A percentile compares a stretch with the other conserved stretches of the same genome.
phyloP scores from a whole-genome alignment of 2,329 filamentous ascomycete species.

The Fusarium haematococcum region DNA sequence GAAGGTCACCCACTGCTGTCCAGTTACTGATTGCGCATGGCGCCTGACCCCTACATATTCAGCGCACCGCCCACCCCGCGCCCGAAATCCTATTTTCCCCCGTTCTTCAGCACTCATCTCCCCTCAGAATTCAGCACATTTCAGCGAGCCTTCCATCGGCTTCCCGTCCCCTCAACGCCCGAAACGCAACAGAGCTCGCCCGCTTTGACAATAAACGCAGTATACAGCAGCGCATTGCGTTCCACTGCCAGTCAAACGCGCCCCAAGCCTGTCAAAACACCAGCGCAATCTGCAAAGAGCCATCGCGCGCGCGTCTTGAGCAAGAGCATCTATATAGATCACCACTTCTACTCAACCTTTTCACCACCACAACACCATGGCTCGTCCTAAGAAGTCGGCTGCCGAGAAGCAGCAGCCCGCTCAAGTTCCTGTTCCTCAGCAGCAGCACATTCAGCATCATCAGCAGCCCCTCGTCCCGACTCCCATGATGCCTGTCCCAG shows the following conservation, averaged over 20 bases:
- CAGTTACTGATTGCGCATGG: constrained; percentile 49
- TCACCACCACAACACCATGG: constrained; percentile 49
- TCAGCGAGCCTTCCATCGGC: constrained; percentile 26
- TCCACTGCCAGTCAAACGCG: constrained; percentile 30
- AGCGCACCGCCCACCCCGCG: constrained; percentile 51
- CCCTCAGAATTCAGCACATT: constrained; percentile 41
- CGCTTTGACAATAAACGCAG: constrained; percentile 41
- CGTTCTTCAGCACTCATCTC: constrained; percentile 46
- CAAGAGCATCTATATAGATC: not conserved
- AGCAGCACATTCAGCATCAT: constrained; percentile 37
- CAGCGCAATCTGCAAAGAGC: constrained; percentile 14
- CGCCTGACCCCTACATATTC: constrained; percentile 51
- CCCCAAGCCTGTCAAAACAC: constrained; percentile 6
- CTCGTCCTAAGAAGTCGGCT: constrained; percentile 60
- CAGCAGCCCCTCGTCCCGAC: constrained; percentile 47
- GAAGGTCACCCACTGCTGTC: constrained; percentile 25
- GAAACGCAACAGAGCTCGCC: constrained; percentile 44
- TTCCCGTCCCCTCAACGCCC: constrained; percentile 36
- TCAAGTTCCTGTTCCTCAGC: constrained; percentile 45
- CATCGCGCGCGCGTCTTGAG: not conserved
- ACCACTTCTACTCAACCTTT: not conserved
- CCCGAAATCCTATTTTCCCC: constrained; percentile 46
- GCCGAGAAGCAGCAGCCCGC: constrained; percentile 49
- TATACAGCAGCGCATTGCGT: constrained; percentile 33
- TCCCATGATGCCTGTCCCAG: constrained; percentile 54